Base-by-base conservation (phyloP, 2,329 filamentous ascomycete genomes). In the Nothophaeocryptopus gaeumannii region DNA sequence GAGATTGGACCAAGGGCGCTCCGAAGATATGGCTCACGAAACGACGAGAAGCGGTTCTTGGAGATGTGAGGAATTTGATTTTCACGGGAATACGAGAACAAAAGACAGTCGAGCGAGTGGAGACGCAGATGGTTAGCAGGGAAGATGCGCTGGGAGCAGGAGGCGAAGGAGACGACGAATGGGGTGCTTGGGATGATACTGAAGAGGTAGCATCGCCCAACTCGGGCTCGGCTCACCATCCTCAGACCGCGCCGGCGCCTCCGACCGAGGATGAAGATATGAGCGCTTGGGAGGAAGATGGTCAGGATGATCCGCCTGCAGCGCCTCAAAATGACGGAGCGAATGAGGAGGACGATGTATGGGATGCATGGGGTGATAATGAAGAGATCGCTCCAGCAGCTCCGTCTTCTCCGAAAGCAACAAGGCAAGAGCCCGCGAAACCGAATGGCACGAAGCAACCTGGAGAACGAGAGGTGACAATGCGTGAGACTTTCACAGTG, bases 291-390 rank as follows among this genome's bases (percentile, higher is more conserved):
- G 74, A 72, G 14, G 61, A 73, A 29, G 70, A 74, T 9, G 20
- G 20, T 26, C 20, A 26, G 20, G 20, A 26, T 7, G 69, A 70
- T 0, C 59, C 62, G 2, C 48, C 45, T 4, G 41, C 54, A 3
- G 37, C 53, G 41, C 12, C 35, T 31, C 45, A 48, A 29, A 46
- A 53, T 14, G 60, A 63, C 29, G 56, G 60, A 9, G 61, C 56
- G 9, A 57, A 69, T 13, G 70, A 70, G 11, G 72, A 74, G 34
- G 69, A 67, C 11, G 88, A 89, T 53, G 88, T 89, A 29, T 95
- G 89, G 86, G 89, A 89, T 53, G 88, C 89, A 20, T 95, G 89
- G 87, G 89, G 87, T 2, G 87, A 83, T 15, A 89, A 90, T 33
- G 86, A 86, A 5, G 70, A 74, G 20, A 70, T 74, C n/a, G 63